Base-by-base conservation (phyloP, 225 moss, liverwort and hornwort species). In the Straminergon stramineum region DNA sequence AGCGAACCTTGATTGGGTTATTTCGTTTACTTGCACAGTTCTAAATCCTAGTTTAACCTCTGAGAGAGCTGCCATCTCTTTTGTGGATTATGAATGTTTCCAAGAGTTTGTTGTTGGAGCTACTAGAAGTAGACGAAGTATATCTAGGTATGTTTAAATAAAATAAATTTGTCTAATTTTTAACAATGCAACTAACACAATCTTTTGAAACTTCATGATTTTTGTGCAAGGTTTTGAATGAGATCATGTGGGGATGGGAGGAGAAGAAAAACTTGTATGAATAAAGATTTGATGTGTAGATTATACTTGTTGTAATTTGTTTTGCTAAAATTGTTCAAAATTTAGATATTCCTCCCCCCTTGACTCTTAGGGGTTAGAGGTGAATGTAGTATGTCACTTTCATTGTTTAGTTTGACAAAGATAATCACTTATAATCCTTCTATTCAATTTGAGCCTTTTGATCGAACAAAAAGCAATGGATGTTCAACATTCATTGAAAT, bases 271-370 rank as follows among this genome's bases (percentile, higher is more conserved):
- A 52, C 1, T 22, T 77, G 14, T 2, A 16, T 5, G 8, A 13
- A 3, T 34, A 22, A 77, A n/a, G 23, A 16, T 56, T 16, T 24
- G 9, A 35, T 52, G 34, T 20, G 7, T 76, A 52, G 20, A 32
- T 51, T 76, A 7, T 34, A 2, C 0, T 35, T 6, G 15, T 23
- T 3, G 5, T 78, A 24, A 15, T 56, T 55, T 24, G 6, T 24
- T 37, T 56, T 56, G 37, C 0, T 0, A 2, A 6, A 37, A 15
- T 79, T 1, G 6, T 37, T 37, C 1, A 15, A 15, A 56, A 56
- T 37, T 10, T 26, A 24, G 1, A 37, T 22, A 10, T 15, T 15
- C 1, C 0, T 55, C 3, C 3, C 0, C 5, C 10, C 0, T 78
- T 9, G 2, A 15, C 0, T 55, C 24, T 15, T 5, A 18, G 5